phyloP scores from a whole-genome alignment of 169 alveolate species.

The Cryptosporidium sp. region DNA sequence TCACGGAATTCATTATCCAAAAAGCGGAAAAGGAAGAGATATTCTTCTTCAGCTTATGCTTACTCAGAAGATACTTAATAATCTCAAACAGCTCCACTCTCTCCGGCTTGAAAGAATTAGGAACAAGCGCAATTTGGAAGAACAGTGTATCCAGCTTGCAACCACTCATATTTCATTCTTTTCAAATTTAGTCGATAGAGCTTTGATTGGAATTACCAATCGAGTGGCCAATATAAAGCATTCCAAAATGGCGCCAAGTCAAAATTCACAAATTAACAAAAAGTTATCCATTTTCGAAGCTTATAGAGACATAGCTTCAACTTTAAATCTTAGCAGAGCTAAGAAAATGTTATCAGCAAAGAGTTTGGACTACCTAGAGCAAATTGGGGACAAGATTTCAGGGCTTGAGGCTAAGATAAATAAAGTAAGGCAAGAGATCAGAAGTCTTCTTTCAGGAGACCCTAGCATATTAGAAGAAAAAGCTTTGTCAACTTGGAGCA shows the following conservation, averaged over 20 bases:
- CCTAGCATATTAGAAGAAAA: background rate
- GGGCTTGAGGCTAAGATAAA: background rate
- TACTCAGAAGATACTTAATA: background rate
- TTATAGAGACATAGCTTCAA: constrained; percentile 22
- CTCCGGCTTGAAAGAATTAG: constrained; percentile 20
- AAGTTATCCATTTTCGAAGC: constrained; percentile 16
- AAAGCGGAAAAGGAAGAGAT: background rate
- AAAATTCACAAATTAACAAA: background rate
- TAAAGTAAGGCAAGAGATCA: constrained; percentile 6
- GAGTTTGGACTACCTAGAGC: background rate
- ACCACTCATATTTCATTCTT: constrained; percentile 20
- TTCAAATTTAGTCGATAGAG: background rate
- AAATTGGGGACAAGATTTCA: background rate
- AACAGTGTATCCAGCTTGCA: constrained; percentile 29
- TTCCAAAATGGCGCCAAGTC: background rate
- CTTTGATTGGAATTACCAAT: background rate
- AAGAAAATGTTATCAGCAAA: background rate
- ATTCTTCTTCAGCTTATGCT: background rate
- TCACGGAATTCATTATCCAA: background rate
- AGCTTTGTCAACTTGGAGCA: background rate
- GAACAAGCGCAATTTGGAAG: background rate
- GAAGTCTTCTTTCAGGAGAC: background rate
- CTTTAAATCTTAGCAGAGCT: constrained; percentile 4
- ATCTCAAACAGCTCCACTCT: constrained; percentile 13
- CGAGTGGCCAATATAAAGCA: background rate